phyloP scores from a whole-genome alignment of 805 yeast genomes.

The Barnettozyma sp. region DNA sequence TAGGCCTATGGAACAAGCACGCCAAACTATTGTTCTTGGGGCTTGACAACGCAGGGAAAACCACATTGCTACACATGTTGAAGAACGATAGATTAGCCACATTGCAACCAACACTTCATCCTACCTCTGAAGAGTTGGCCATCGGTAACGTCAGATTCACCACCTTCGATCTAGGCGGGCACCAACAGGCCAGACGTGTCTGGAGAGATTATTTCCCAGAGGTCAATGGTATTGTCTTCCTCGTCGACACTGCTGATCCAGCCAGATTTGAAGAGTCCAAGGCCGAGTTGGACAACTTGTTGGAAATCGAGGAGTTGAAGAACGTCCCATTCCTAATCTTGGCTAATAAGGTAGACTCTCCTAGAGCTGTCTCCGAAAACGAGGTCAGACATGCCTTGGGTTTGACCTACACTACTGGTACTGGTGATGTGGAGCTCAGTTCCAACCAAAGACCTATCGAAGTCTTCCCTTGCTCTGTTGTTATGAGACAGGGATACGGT shows the following conservation, averaged over 20 bases:
- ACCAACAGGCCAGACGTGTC: constrained; percentile 95
- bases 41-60: constrained; percentile 96
- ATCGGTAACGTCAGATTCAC: constrained; percentile 96
- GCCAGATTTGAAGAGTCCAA: constrained; percentile 93
- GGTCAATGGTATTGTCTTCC: constrained; percentile 93
- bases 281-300: constrained; percentile 88
- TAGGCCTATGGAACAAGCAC: constrained; percentile 88
- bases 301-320: constrained; percentile 84
- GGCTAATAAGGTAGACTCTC: constrained; percentile 95
- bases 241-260: constrained; percentile 96
- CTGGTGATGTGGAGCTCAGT: constrained; percentile 60
- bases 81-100: constrained; percentile 97
- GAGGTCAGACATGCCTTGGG: constrained; percentile 90
- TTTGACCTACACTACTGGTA: constrained; percentile 84
- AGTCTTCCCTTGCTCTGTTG: constrained; percentile 95
- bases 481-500: constrained; percentile 97
- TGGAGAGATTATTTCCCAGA: constrained; percentile 99
- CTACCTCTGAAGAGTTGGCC: constrained; percentile 96
- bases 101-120: constrained; percentile 95
- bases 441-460: constrained; percentile 82
- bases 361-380: constrained; percentile 90
- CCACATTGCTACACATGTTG: constrained; percentile 79
- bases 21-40: constrained; percentile 95
- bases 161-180: constrained; percentile 98
- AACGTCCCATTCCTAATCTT: constrained; percentile 87